Evolutionary conservation across 2,329 filamentous ascomycete species (phyloP), one percentile per base, ranked within the genome.

Genomic region (Sporothrix pseudoabietina): DNA sequence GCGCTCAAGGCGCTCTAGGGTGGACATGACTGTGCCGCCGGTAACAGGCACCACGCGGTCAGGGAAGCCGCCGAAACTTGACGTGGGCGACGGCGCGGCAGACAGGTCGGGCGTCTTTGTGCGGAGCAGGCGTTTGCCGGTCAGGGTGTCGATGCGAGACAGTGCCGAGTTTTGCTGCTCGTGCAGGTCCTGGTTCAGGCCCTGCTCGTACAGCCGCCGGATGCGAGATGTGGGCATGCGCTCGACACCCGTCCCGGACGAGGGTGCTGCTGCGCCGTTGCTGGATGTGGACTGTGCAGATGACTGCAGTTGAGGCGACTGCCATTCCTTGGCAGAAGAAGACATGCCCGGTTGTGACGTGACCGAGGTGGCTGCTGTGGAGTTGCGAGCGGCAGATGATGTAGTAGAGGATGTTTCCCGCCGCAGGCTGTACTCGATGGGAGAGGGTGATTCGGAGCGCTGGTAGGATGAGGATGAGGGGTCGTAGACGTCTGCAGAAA

Each of bases 281-380:
- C 35, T 10, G 4, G 71, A 26, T 19, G 63, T 32, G 1, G 71
- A 49, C 26, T 19, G 41, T 2, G 61, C 65, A 22, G 68, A 54
- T 8, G 71, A 47, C 54, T 66, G 72, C 4, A 63, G 30, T 16
- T 59, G 78, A 26, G 82, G 79, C 10, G 81, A 80, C 47, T 86
- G 84, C 77, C 80, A 82, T 52, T 89, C 88, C 75, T 86, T 89
- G 39, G 84, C 72, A 0, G 87, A 87, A 3, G 84, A 80, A 3
- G 84, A 80, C 12, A 71, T 16, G 0, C 86, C 80, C 19, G 83
- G 84, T 74, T 95, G 93, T 0, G 94, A 97, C n/a, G 90, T 89
- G 69, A 97, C 85, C 0, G 95, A 98, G 0, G 94, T 98, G 3
- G 94, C 94, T 7, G 94, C 93, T 0, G 94, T 97, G 0, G 95